phyloP scores from a whole-genome alignment of 495 filamentous ascomycete species.

The Aspergillus haitiensis region DNA sequence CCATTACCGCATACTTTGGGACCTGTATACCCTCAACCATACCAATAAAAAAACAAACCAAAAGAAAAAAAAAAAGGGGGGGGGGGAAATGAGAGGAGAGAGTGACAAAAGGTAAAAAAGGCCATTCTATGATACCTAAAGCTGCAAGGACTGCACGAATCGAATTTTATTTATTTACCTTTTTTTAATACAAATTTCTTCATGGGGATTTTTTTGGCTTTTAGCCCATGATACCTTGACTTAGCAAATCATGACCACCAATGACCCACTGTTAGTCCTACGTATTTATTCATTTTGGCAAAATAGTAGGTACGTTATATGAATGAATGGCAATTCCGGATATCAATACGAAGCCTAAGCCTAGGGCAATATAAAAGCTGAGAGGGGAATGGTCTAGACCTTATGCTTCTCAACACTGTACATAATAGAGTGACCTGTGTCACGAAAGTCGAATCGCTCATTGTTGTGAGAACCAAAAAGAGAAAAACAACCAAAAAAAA shows the following conservation, averaged over 20 bases:
- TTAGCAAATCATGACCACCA: no score
- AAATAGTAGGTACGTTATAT: background rate
- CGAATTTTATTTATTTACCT: no score
- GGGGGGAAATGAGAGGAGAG: no score
- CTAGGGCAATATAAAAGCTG: background rate
- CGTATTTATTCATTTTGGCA: no score
- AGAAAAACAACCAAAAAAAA: no score
- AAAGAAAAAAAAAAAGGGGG: no score
- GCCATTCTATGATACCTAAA: background rate
- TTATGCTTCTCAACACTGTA: slow-evolving; percentile 1
- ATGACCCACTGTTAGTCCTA: background rate
- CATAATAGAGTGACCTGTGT: background rate
- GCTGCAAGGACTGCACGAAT: no score
- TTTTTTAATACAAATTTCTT: no score
- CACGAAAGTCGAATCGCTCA: background rate
- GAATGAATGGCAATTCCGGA: background rate
- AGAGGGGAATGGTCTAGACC: background rate
- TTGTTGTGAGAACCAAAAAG: slow-evolving; percentile 2
- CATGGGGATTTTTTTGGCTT: no score
- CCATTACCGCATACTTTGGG: background rate
- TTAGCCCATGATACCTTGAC: no score
- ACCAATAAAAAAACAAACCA: slow-evolving; percentile 9
- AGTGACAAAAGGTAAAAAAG: no score
- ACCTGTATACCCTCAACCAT: slow-evolving; percentile 16
- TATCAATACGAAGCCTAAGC: background rate